Conservation (phyloP, 129 eudicot genomes). For the Chrysanthemum seticuspe region DNA sequence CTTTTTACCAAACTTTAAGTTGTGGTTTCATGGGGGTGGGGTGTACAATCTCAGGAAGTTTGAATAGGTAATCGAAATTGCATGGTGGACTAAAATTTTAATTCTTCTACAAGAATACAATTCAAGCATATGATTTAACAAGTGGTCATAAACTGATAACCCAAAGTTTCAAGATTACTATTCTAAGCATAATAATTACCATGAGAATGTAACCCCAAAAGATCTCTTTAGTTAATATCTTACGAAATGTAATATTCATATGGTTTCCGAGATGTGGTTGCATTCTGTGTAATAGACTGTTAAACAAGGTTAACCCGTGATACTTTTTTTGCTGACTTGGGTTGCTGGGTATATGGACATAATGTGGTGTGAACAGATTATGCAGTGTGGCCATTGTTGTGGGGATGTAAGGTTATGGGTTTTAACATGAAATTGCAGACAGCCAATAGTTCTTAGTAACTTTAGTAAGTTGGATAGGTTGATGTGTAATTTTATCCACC, state of each 20-base stretch:
- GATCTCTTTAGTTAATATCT: not conserved
- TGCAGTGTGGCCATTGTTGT: too few species aligned
- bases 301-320: not conserved
- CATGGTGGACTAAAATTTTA: not conserved
- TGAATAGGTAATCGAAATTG: conserved; percentile 2
- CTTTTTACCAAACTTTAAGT: not conserved
- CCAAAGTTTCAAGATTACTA: not conserved
- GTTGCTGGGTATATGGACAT: too few species aligned
- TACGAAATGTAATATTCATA: not conserved
- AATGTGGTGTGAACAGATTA: too few species aligned
- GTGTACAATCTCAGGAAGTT: conserved; percentile 5
- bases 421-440: too few species aligned
- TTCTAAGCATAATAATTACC: not conserved
- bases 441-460: too few species aligned
- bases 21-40: conserved; percentile 10
- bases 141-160: not conserved
- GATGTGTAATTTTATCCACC: too few species aligned
- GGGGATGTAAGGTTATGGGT: too few species aligned
- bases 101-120: not conserved
- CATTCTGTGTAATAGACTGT: conserved; percentile 3
- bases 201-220: not conserved
- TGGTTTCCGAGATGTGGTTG: conserved; percentile 6
- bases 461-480: too few species aligned
- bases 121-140: not conserved
- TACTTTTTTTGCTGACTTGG: not conserved